phyloP scores from a whole-genome alignment of 2,329 filamentous ascomycete species.

The Cladosporium sp. region DNA sequence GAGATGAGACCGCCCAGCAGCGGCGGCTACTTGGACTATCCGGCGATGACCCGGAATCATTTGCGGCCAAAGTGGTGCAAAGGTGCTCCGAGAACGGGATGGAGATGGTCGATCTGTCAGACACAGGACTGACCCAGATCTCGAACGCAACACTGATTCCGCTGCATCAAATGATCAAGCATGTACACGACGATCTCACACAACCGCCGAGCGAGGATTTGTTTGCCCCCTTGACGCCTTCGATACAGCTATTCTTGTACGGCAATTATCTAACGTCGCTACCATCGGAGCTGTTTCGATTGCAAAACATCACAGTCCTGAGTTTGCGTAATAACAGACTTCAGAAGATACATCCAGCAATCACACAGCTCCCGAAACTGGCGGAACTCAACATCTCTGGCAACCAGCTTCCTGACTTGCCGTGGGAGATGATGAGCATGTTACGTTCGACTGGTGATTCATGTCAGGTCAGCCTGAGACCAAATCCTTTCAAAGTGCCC shows the following conservation, averaged over 20 bases:
- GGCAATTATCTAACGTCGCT: conserved; percentile 55
- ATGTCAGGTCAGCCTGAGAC: conserved; percentile 53
- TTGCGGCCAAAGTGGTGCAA: conserved; percentile 24
- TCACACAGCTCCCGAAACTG: conserved; percentile 56
- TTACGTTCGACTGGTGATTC: conserved; percentile 44
- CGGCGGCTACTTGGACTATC: neutral
- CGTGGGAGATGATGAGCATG: conserved; percentile 59
- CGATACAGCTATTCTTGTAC: conserved; percentile 59
- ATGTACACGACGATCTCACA: conserved; percentile 24
- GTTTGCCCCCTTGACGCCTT: conserved; percentile 56
- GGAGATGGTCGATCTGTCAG: conserved; percentile 59
- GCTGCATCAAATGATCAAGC: conserved; percentile 40
- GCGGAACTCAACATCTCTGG: conserved; percentile 62
- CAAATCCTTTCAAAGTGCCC: conserved; percentile 55
- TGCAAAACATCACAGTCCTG: conserved; percentile 60
- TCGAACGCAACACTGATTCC: conserved; percentile 56
- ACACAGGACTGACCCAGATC: conserved; percentile 49
- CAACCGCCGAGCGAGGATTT: conserved; percentile 48
- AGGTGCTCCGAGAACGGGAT: conserved; percentile 49
- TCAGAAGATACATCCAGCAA: conserved; percentile 55
- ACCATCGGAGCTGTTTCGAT: conserved; percentile 58
- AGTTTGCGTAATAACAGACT: conserved; percentile 63
- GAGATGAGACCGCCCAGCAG: conserved; percentile 27
- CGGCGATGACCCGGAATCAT: conserved; percentile 16
- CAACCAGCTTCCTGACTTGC: conserved; percentile 58